phyloP scores from a whole-genome alignment of 805 yeast species.

The Nakazawaea ernobii region DNA sequence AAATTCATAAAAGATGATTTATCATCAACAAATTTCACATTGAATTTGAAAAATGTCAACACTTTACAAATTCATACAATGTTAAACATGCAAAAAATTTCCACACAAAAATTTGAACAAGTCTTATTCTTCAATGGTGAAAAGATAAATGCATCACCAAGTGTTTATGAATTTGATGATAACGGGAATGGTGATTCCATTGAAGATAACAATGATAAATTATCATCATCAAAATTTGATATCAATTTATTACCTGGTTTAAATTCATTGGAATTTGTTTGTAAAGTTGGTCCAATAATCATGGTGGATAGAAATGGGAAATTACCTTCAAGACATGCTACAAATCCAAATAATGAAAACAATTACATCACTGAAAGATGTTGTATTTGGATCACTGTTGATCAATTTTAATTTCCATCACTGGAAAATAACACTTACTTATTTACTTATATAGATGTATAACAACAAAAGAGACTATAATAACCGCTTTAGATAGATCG shows the following conservation, averaged over 20 bases:
- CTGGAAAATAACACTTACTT: neutral
- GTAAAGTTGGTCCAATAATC: conserved; percentile 24
- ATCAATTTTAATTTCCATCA: conserved; percentile 14
- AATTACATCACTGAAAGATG: conserved; percentile 26
- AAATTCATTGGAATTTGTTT: conserved; percentile 35
- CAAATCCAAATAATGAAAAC: conserved; percentile 15
- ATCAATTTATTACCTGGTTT: conserved; percentile 41
- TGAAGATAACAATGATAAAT: neutral
- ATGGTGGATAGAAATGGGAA: conserved; percentile 16
- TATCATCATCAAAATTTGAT: conserved; percentile 31
- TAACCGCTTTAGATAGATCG: too few relatives aligned
- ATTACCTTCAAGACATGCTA: conserved; percentile 15
- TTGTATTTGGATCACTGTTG: conserved; percentile 35
- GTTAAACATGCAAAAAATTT: conserved; percentile 5
- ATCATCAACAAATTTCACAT: neutral
- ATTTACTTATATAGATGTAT: neutral
- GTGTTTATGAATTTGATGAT: conserved; percentile 3
- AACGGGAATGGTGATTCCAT: neutral
- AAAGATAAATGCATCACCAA: conserved; percentile 7
- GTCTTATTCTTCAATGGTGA: conserved; percentile 10
- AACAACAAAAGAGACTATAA: neutral
- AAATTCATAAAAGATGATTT: conserved; percentile 1
- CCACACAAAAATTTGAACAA: conserved; percentile 10
- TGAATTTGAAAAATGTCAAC: conserved; percentile 5
- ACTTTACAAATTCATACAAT: conserved; percentile 2